Conservation (phyloP, 768 basidiomycete species). For the Infundibulicybe gibba region DNA sequence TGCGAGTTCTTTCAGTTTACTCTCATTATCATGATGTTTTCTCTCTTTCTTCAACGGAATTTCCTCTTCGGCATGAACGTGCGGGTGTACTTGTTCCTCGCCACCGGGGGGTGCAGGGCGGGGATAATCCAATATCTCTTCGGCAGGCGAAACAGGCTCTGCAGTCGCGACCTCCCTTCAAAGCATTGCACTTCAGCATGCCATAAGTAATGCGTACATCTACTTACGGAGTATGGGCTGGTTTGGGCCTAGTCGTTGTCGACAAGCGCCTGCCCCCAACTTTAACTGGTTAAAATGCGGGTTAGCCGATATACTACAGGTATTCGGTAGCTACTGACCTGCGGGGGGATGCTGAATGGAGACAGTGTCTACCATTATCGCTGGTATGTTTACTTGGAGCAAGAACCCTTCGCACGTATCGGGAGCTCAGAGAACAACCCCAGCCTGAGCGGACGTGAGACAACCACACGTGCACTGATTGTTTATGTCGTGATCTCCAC, state of each 20-base stretch:
- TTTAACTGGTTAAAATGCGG: slow-evolving; percentile 25
- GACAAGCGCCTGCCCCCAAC: slow-evolving; percentile 54
- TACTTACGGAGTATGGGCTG: slow-evolving; percentile 25
- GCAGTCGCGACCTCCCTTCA: slow-evolving; percentile 8
- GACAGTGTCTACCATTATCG: slow-evolving; percentile 23
- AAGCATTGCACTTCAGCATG: not conserved
- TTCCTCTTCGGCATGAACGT: slow-evolving; percentile 42
- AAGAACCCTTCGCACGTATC: too few relatives aligned
- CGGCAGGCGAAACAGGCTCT: slow-evolving; percentile 8
- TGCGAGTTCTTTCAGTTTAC: slow-evolving; percentile 41
- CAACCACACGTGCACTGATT: too few relatives aligned
- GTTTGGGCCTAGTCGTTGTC: slow-evolving; percentile 33
- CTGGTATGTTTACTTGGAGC: slow-evolving; percentile 5
- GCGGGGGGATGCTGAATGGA: slow-evolving; percentile 43
- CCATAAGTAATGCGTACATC: slow-evolving; percentile 5
- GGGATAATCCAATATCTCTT: slow-evolving; percentile 43
- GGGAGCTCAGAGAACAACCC: not conserved
- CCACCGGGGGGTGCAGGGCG: slow-evolving; percentile 42
- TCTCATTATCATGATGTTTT: slow-evolving; percentile 40
- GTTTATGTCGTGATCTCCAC: too few relatives aligned
- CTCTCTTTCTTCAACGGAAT: slow-evolving; percentile 46
- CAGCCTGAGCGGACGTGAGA: too few relatives aligned
- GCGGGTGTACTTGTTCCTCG: slow-evolving; percentile 22
- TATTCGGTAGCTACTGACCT: slow-evolving; percentile 25
- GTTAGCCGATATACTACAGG: not conserved